These are phyloP conservation scores for Tremellales sp. DNA, from an alignment of 1,284 basidiomycete species.

Conservation along the genomic window DNA sequence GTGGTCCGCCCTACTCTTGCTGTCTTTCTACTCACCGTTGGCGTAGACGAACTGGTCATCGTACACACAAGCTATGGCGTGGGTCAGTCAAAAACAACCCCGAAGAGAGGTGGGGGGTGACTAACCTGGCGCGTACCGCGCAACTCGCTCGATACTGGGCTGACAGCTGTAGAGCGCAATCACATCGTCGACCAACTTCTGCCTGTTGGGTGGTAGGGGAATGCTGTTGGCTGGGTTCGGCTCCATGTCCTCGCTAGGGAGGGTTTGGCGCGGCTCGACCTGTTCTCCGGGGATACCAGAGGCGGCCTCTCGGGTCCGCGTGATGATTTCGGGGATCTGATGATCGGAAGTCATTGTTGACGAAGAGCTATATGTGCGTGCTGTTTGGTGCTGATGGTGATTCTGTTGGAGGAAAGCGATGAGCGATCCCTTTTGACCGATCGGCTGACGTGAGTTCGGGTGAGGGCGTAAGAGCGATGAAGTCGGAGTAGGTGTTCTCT, in stretches of 20 bases:
- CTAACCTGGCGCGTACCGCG: constrained; percentile 29
- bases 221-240: constrained; percentile 31
- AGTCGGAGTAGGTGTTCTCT: not conserved
- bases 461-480: not conserved
- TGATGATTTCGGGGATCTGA: constrained; percentile 29
- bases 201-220: constrained; percentile 26
- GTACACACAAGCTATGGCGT: constrained; percentile 27
- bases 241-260: constrained; percentile 36
- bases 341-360: constrained; percentile 10
- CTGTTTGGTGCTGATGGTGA: not conserved
- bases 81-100: not conserved
- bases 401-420: not conserved
- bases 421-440: not conserved
- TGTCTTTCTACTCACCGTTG: constrained; percentile 13
- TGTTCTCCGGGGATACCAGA: constrained; percentile 25
- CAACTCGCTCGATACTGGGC: constrained; percentile 33
- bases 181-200: constrained; percentile 35
- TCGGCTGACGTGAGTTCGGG: not conserved
- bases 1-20: no score
- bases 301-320: constrained; percentile 27
- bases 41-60: constrained; percentile 35
- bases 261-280: constrained; percentile 30
- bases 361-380: not conserved
- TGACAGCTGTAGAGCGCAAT: constrained; percentile 34
- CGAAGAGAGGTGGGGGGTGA: not conserved